A percentile compares a stretch with the other conserved stretches of the same genome.
Evolutionary conservation across 495 filamentous ascomycete genomes (phyloP).

Genomic region (Apiosordaria backusii): DNA sequence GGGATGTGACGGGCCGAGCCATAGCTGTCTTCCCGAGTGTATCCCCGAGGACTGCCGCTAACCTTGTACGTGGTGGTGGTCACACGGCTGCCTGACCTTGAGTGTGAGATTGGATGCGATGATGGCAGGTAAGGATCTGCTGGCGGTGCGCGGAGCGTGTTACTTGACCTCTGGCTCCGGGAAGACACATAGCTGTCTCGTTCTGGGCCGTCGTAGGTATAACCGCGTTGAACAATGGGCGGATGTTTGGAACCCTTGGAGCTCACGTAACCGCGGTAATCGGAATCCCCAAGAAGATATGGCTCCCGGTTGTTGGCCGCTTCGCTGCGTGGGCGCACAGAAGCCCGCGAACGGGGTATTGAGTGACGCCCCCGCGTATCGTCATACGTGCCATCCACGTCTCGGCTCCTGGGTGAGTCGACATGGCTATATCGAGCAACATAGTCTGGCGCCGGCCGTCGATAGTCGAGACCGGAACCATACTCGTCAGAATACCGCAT

Average conservation of each 20-base stretch:
- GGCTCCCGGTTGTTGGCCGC: conserved; percentile 29
- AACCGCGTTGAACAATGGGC: conserved; percentile 31
- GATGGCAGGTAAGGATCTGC: conserved; percentile 18
- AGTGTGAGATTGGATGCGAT: conserved; percentile 26
- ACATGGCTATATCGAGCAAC: conserved; percentile 36
- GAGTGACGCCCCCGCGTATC: conserved; percentile 36
- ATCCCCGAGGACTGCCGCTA: conserved; percentile 11
- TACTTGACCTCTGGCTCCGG: conserved; percentile 34
- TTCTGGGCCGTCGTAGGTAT: conserved; percentile 33
- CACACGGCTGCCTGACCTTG: conserved; percentile 30
- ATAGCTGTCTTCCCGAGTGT: conserved; percentile 27
- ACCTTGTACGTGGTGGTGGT: conserved; percentile 34
- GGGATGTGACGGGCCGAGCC: conserved; percentile 26
- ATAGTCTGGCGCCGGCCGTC: conserved; percentile 34
- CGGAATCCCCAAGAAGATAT: conserved; percentile 29
- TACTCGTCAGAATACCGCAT: conserved; percentile 33
- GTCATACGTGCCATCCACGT: conserved; percentile 45
- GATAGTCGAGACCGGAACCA: conserved; percentile 23
- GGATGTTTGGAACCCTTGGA: conserved; percentile 28
- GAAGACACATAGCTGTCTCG: conserved; percentile 40
- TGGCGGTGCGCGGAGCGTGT: conserved; percentile 30
- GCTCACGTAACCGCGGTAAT: conserved; percentile 30
- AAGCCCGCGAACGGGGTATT: conserved; percentile 29
- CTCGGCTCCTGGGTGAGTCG: conserved; percentile 33
- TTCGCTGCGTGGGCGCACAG: conserved; percentile 37